A percentile compares a stretch with the other conserved stretches of the same genome.
These are phyloP conservation scores for Oryza coarctata DNA, from an alignment of 176 grass and related monocot species.

Conservation along the genomic window DNA sequence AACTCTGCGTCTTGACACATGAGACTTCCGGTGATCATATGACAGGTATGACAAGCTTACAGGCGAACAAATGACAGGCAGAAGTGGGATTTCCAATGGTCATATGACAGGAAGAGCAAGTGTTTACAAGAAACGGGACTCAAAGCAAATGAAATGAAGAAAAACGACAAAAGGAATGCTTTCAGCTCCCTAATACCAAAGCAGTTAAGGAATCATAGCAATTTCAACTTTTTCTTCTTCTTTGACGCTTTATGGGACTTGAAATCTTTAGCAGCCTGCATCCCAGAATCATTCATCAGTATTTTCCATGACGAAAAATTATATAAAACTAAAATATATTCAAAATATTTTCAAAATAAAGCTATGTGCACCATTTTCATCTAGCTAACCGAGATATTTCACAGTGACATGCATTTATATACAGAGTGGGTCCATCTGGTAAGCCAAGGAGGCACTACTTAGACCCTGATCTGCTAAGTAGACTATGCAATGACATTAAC, in stretches of 20 bases:
- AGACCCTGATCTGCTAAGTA: not conserved
- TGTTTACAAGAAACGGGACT: conserved; percentile 22
- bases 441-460: not conserved
- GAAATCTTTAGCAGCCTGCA: conserved; percentile 39
- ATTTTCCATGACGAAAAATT: not conserved
- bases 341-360: not conserved
- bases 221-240: conserved; percentile 32
- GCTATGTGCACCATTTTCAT: not conserved
- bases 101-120: not conserved
- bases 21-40: not conserved
- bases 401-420: not conserved
- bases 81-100: not conserved
- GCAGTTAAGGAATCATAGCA: conserved; percentile 19
- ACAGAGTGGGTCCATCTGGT: not conserved
- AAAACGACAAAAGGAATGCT: not conserved
- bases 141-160: not conserved
- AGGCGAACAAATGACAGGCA: not conserved
- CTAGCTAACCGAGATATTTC: no score
- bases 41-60: not conserved
- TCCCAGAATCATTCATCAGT: not conserved
- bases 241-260: conserved; percentile 4
- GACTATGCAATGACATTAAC: not conserved
- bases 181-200: not conserved
- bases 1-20: not conserved
- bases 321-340: not conserved